phyloP scores from a whole-genome alignment of 2,329 filamentous ascomycete genomes.

The Dactylellina cionopaga region DNA sequence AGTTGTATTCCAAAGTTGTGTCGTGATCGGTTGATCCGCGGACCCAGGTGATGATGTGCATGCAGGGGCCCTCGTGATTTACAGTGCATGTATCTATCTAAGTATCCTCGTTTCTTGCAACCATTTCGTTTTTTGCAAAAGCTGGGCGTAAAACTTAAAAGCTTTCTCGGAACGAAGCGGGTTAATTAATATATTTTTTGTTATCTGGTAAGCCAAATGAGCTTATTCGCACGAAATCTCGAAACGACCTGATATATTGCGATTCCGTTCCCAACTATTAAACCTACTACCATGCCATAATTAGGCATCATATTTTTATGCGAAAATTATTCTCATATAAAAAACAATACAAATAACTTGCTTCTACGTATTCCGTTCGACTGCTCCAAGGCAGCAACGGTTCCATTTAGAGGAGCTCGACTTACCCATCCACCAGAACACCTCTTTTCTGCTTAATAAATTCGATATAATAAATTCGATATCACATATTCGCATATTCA shows the following conservation, averaged over 20 bases:
- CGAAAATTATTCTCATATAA: too few relatives aligned
- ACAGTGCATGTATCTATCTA: constrained; percentile 7
- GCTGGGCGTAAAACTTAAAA: not conserved
- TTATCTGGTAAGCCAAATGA: not conserved
- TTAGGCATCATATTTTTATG: too few relatives aligned
- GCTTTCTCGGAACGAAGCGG: constrained; percentile 6
- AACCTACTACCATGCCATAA: too few relatives aligned
- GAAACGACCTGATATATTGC: not conserved
- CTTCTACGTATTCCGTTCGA: too few relatives aligned
- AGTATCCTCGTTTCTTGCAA: not conserved
- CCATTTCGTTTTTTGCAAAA: not conserved
- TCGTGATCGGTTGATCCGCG: constrained; percentile 37
- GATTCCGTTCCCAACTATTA: too few relatives aligned
- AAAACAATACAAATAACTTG: too few relatives aligned
- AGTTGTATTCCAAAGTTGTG: not conserved
- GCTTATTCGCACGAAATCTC: not conserved
- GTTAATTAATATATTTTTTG: constrained; percentile 16
- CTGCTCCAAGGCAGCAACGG: too few relatives aligned
- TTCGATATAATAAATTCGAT: too few relatives aligned
- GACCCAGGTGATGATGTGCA: constrained; percentile 46
- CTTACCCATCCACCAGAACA: too few relatives aligned
- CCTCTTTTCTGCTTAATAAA: too few relatives aligned
- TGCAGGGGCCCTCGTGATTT: constrained; percentile 43
- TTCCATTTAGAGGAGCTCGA: too few relatives aligned
- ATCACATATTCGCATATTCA: too few relatives aligned